Conservation (phyloP, 331 rosid species). For the Rhamnella rubrinervis region DNA sequence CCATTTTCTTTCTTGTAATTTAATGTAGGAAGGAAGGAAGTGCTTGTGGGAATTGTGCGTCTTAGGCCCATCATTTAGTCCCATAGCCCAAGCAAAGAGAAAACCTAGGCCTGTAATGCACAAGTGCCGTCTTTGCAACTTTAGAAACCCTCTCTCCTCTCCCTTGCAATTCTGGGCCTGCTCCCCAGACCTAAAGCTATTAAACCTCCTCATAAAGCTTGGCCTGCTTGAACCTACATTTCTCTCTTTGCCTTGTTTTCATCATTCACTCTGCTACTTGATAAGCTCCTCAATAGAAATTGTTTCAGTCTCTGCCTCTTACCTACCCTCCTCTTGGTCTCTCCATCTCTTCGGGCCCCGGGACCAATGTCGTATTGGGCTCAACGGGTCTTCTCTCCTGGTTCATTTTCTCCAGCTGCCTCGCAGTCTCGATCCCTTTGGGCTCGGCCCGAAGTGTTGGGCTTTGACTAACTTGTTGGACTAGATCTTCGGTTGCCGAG, state of each 20-base stretch:
- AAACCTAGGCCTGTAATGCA: slow-evolving; percentile 40
- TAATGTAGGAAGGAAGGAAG: no score
- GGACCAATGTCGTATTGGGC: not conserved
- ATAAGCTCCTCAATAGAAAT: slow-evolving; percentile 29
- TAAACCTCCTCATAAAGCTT: slow-evolving; percentile 36
- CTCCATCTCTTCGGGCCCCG: slow-evolving; percentile 26
- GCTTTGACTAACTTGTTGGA: not conserved
- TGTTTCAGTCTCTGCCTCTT: slow-evolving; percentile 36
- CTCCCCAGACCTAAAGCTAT: slow-evolving; percentile 23
- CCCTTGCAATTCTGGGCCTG: slow-evolving; percentile 13
- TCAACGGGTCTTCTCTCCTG: slow-evolving; percentile 14
- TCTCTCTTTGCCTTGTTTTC: slow-evolving; percentile 24
- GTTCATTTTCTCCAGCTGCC: slow-evolving; percentile 32
- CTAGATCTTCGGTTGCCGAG: not conserved
- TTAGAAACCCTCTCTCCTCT: slow-evolving; percentile 19
- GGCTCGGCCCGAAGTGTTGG: slow-evolving; percentile 38
- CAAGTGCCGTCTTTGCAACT: slow-evolving; percentile 32
- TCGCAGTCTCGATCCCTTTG: slow-evolving; percentile 51
- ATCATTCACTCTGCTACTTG: slow-evolving; percentile 17
- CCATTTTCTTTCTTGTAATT: no score
- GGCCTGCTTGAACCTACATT: slow-evolving; percentile 28
- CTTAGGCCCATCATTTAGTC: not conserved
- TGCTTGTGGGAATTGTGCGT: no score
- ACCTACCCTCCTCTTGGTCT: slow-evolving; percentile 28
- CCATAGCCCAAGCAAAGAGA: slow-evolving; percentile 52